Evolutionary conservation across 331 rosid genomes (phyloP).

Genomic region (Acacia pycnantha): DNA sequence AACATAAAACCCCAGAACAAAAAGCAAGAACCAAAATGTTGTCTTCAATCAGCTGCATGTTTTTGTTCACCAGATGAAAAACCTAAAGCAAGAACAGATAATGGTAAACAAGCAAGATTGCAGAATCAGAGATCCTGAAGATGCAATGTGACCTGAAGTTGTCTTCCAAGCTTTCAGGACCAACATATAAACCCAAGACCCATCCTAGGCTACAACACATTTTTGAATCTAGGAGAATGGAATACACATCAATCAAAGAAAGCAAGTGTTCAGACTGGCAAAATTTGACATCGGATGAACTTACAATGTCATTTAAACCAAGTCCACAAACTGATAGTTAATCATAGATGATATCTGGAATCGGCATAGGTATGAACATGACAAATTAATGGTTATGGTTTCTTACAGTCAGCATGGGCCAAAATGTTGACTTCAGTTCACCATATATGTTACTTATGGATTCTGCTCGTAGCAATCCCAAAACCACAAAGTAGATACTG

Average conservation of each 20-base stretch:
- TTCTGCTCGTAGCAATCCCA: conserved; percentile 80
- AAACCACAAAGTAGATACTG: conserved; percentile 76
- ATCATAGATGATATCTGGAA: conserved; percentile 24
- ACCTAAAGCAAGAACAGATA: background rate
- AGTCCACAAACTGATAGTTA: conserved; percentile 7
- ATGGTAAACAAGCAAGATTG: background rate
- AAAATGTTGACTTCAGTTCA: conserved; percentile 77
- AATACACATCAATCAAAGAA: background rate
- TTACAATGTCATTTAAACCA: conserved; percentile 1
- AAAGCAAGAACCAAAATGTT: background rate
- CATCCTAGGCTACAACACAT: background rate
- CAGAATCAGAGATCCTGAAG: background rate
- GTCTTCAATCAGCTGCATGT: background rate
- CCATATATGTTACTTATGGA: conserved; percentile 46
- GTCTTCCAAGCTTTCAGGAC: background rate
- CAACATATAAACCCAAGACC: background rate
- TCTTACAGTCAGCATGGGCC: conserved; percentile 84
- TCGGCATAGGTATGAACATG: background rate
- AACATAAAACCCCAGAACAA: background rate
- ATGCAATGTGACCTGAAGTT: background rate
- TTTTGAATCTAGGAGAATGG: background rate
- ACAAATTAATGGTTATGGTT: conserved; percentile 32
- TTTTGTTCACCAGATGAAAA: background rate
- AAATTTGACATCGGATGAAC: conserved; percentile 12
- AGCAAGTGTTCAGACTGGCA: background rate